Base-by-base conservation (phyloP, 2,329 filamentous ascomycete species). In the Parascedosporium putredinis region DNA sequence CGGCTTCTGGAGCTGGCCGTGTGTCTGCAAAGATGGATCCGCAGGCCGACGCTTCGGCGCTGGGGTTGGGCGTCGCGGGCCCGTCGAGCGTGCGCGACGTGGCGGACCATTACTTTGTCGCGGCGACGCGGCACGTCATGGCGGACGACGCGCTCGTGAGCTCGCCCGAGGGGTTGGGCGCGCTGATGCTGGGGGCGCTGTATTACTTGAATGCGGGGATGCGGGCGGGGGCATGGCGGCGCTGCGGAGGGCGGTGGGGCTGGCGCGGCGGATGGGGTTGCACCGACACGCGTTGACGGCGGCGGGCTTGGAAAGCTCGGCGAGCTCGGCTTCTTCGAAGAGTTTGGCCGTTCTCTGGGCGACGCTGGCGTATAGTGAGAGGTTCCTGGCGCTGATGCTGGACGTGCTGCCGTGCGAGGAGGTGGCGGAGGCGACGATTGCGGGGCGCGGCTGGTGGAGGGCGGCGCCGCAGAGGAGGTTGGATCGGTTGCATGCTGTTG, bases 91-190 rank as follows among this genome's bases (percentile, higher is more conserved):
- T n/a, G n/a, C 36, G 36, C 2, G 36, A 40, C 36, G 36, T 40
- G 10, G 36, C 36, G 36, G 36, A 40, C 36, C 36, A 40, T 9
- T 40, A 40, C 16, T 40, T 40, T 18, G n/a, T 40, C 18, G 36
- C 36, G 2, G 36, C 36, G n/a, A 18, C 18, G 7, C 36, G 22
- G 10, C 36, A 40, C 9, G 67, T 79, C 1, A 72, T 70, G 0
- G 64, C 62, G 12, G 68, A 76, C 23, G 70, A 76, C 47, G 67
- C 70, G 2, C 57, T 79, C 1, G 55, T 71, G 0, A 61, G 59
- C 22, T 70, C 67, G 0, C 34, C 75, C 1, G 72, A 76, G 48
- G 71, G 72, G 0, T 56, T 78, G 5, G 71, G 76, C 51, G 74
- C 70, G 47, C 54, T 78, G n/a, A 63, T 76, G 54, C 61, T 77